Percentiles rank a stretch among this genome's conserved stretches.
phyloP scores from a whole-genome alignment of 371 early-diverging fungal genomes.

The Rhizomucor miehei region DNA sequence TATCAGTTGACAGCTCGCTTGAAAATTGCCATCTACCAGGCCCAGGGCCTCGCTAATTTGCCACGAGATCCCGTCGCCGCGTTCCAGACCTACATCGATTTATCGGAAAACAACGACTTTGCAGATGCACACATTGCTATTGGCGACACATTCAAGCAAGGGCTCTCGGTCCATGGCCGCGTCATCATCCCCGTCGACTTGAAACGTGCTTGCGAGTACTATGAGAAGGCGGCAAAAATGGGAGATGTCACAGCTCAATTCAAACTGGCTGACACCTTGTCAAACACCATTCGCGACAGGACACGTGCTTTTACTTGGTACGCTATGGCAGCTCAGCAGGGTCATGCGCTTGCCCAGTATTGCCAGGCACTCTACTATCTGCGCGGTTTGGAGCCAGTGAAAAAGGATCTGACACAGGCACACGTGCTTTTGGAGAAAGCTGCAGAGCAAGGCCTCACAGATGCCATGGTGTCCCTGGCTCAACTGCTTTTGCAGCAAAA shows the following conservation, averaged over 20 bases:
- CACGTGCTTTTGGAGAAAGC: slow-evolving; percentile 31
- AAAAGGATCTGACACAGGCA: slow-evolving; percentile 27
- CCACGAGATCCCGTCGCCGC: slow-evolving; percentile 4
- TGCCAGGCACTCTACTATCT: slow-evolving; percentile 44
- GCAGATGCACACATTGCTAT: slow-evolving; percentile 26
- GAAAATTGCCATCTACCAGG: slow-evolving; percentile 7
- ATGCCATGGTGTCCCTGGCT: slow-evolving; percentile 35
- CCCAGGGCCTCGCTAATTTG: slow-evolving; percentile 3
- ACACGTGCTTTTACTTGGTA: slow-evolving; percentile 50
- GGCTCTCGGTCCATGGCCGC: slow-evolving; percentile 1
- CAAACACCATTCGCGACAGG: slow-evolving; percentile 23
- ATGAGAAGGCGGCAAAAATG: slow-evolving; percentile 23
- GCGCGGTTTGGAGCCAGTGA: slow-evolving; percentile 34
- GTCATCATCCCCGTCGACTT: slow-evolving; percentile 10
- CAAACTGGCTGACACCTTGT: slow-evolving; percentile 32
- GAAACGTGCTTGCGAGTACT: slow-evolving; percentile 21
- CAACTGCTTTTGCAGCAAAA: slow-evolving; percentile 13
- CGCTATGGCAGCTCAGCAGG: slow-evolving; percentile 41
- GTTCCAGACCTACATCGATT: slow-evolving; percentile 16
- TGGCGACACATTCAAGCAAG: slow-evolving; percentile 3
- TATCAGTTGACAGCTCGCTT: slow-evolving; percentile 13
- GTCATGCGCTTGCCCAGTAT: slow-evolving; percentile 37
- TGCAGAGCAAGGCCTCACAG: slow-evolving; percentile 27
- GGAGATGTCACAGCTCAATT: slow-evolving; percentile 31
- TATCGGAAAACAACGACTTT: slow-evolving; percentile 16